These are phyloP conservation scores for Keqinozyma sinolaborantium DNA, from an alignment of 1,139 yeast genomes.

Conservation along the genomic window DNA sequence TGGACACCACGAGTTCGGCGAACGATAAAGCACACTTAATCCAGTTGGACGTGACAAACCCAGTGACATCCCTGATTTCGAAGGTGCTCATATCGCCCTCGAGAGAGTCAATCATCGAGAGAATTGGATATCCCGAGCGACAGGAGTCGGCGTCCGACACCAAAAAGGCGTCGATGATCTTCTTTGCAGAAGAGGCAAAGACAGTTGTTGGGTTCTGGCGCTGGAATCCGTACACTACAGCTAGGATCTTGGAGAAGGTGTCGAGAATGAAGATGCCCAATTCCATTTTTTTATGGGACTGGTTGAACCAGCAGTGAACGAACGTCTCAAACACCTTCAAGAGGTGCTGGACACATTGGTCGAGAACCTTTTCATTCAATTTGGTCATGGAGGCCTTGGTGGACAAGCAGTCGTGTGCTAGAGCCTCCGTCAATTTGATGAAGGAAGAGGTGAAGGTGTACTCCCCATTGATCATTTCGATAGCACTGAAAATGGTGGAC, in stretches of 20 bases:
- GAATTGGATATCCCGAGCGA: constrained; percentile 56
- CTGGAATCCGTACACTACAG: constrained; percentile 57
- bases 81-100: constrained; percentile 33
- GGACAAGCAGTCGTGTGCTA: constrained; percentile 53
- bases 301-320: constrained; percentile 61
- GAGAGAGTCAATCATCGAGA: constrained; percentile 48
- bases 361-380: constrained; percentile 41
- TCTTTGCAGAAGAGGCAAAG: constrained; percentile 46
- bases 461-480: constrained; percentile 68
- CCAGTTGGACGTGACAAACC: constrained; percentile 44
- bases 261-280: constrained; percentile 58
- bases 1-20: constrained; percentile 44
- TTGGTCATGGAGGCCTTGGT: constrained; percentile 36
- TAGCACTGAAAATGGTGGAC: constrained; percentile 61
- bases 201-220: constrained; percentile 47
- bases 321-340: constrained; percentile 73
- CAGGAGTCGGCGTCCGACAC: constrained; percentile 45
- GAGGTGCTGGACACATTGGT: constrained; percentile 54
- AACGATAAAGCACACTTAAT: constrained; percentile 37
- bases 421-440: constrained; percentile 49
- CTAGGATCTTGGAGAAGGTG: constrained; percentile 54
- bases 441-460: constrained; percentile 62
- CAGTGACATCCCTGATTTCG: constrained; percentile 40
- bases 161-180: constrained; percentile 56
- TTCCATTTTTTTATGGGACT: constrained; percentile 55